Evolutionary conservation across 225 moss, liverwort and hornwort genomes (phyloP).

Genomic region (Pleurozium schreberi): DNA sequence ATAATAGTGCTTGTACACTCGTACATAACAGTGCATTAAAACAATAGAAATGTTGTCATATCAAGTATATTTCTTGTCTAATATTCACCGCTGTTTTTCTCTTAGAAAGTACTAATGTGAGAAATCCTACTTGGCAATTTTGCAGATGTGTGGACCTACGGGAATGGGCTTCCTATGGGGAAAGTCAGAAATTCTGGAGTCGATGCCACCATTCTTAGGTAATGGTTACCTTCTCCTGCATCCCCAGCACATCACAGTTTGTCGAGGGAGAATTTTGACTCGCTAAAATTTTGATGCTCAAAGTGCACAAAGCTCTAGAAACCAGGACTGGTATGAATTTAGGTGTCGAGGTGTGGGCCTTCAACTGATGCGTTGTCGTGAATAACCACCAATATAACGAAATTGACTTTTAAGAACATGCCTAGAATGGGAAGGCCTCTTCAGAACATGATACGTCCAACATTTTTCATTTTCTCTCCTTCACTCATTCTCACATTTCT

Average conservation of each 20-base stretch:
- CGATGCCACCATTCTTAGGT: constrained; percentile 92
- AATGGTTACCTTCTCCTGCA: background rate
- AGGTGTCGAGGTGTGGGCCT: background rate
- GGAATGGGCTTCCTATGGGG: constrained; percentile 80
- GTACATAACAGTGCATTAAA: too few species aligned
- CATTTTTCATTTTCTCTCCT: background rate
- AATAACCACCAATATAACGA: background rate
- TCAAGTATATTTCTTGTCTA: background rate
- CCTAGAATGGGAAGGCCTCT: background rate
- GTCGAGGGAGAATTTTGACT: background rate
- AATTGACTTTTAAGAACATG: too few species aligned
- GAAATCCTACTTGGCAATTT: background rate
- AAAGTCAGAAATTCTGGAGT: constrained; percentile 47
- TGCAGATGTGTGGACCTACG: constrained; percentile 94
- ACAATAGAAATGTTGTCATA: background rate
- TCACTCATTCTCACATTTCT: background rate
- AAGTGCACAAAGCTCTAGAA: background rate
- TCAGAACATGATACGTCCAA: background rate
- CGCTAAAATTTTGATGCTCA: background rate
- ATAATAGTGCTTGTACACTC: background rate
- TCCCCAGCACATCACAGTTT: background rate
- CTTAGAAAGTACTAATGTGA: background rate
- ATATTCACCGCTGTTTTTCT: background rate
- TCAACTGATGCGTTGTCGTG: background rate
- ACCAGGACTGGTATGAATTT: too few species aligned